phyloP scores from a whole-genome alignment of 2,329 filamentous ascomycete species.

The Pseudopithomyces chartarum region DNA sequence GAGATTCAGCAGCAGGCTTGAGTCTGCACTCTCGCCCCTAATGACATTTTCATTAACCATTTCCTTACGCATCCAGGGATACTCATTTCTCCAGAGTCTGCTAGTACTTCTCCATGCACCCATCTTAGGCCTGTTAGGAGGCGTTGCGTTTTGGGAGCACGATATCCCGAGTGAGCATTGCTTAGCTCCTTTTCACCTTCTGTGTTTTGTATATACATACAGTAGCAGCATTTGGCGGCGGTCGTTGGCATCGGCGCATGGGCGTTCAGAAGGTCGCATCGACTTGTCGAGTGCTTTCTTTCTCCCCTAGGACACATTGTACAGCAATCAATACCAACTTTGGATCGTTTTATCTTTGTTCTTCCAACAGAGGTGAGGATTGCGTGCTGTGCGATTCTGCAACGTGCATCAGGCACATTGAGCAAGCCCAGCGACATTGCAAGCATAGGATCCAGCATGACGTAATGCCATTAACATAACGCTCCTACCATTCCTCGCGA shows the following conservation, averaged over 20 bases:
- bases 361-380: background rate
- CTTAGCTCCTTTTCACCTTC: conserved; percentile 7
- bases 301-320: background rate
- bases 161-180: conserved; percentile 25
- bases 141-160: conserved; percentile 20
- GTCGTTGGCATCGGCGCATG: conserved; percentile 7
- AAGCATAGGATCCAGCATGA: too few species aligned
- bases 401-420: too few species aligned
- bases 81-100: background rate
- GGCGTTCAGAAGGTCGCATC: conserved; percentile 1
- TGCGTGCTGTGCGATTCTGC: background rate
- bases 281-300: background rate
- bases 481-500: background rate
- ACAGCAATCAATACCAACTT: conserved; percentile 5
- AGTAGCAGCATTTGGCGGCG: conserved; percentile 16
- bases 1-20: conserved; percentile 25
- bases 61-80: background rate
- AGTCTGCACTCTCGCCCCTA: conserved; percentile 1
- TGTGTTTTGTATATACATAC: conserved; percentile 18
- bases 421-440: too few species aligned
- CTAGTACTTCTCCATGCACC: background rate
- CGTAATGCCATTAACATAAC: background rate
- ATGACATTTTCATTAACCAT: background rate
- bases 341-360: background rate
- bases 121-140: conserved; percentile 2